Evolutionary conservation across 2,329 filamentous ascomycete species (phyloP).

Genomic region (Stemphylium beticola): DNA sequence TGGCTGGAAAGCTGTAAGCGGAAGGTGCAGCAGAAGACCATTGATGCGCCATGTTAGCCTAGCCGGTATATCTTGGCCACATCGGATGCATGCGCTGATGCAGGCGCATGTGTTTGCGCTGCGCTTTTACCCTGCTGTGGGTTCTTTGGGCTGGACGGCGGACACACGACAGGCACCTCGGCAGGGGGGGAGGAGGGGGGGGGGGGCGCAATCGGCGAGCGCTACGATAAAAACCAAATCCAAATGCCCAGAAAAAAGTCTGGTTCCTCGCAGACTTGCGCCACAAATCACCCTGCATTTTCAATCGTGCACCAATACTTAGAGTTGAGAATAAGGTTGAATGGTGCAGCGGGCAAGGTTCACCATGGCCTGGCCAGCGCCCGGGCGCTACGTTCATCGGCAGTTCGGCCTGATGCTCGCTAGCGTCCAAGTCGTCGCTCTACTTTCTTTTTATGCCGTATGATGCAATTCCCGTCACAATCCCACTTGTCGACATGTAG

Average conservation of each 20-base stretch:
- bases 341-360: background rate
- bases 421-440: background rate
- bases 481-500: too few relatives aligned
- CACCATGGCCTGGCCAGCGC: constrained; percentile 1
- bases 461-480: too few relatives aligned
- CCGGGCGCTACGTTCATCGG: constrained; percentile 2
- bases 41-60: constrained; percentile 6
- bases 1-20: constrained; percentile 13
- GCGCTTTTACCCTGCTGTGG: too few relatives aligned
- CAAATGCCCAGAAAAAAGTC: too few relatives aligned
- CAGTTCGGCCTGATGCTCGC: constrained; percentile 1
- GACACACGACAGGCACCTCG: too few relatives aligned
- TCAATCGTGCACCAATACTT: background rate
- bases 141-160: too few relatives aligned
- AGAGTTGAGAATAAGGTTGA: constrained; percentile 8
- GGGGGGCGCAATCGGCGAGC: too few relatives aligned
- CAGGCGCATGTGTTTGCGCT: background rate
- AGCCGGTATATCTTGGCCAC: constrained; percentile 1
- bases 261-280: too few relatives aligned
- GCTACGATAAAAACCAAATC: too few relatives aligned
- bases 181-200: too few relatives aligned
- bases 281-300: too few relatives aligned
- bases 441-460: background rate
- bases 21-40: constrained; percentile 11
- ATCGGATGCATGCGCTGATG: background rate